Conservation (phyloP, 345 rosid genomes). For the Populus euphratica region DNA sequence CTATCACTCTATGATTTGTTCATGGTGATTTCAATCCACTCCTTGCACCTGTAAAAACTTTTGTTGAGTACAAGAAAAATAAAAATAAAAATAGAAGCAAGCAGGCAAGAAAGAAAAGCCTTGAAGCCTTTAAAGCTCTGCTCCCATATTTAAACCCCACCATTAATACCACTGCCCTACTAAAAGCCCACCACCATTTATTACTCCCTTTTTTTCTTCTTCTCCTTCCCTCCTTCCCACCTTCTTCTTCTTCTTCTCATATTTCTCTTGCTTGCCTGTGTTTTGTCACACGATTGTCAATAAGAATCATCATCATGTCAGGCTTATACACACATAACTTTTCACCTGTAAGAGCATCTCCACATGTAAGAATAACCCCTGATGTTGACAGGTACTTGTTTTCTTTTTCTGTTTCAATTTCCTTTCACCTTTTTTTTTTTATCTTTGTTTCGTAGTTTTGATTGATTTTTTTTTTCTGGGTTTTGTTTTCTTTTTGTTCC, state of each 20-base stretch:
- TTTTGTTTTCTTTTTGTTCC: constrained; percentile 2
- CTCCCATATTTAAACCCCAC: constrained; percentile 15
- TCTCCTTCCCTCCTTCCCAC: not conserved
- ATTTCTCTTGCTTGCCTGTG: not conserved
- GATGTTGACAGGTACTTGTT: constrained; percentile 14
- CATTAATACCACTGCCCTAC: not conserved
- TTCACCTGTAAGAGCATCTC: constrained; percentile 16
- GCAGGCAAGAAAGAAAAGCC: no score
- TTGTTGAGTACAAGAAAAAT: not conserved
- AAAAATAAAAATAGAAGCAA: no score
- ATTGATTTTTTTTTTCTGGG: not conserved
- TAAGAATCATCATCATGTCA: constrained; percentile 9
- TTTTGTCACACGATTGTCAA: not conserved
- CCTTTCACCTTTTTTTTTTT: not conserved
- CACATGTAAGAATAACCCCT: constrained; percentile 9
- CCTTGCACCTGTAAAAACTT: not conserved
- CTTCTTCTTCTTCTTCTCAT: not conserved
- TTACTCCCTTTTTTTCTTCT: not conserved
- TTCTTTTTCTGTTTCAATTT: not conserved
- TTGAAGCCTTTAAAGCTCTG: constrained; percentile 7
- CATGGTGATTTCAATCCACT: not conserved
- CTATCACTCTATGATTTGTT: not conserved
- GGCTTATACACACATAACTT: constrained; percentile 11
- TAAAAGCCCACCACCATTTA: constrained; percentile 8
- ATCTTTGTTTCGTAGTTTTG: not conserved